These are phyloP conservation scores for Aspergillus hortae DNA, from an alignment of 2,329 filamentous ascomycete species.

Conservation along the genomic window DNA sequence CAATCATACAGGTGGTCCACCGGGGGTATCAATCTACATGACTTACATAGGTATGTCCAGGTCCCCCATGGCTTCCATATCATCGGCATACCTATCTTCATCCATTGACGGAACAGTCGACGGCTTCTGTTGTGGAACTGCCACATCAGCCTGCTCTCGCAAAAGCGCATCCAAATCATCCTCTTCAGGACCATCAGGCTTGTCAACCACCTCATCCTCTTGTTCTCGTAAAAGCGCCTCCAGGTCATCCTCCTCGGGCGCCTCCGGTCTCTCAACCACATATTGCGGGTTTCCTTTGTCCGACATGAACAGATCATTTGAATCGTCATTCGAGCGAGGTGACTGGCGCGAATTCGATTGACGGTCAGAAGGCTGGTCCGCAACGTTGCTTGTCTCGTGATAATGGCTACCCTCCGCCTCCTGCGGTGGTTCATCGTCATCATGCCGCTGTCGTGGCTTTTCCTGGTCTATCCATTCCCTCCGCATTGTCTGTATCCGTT, in stretches of 20 bases:
- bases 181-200: too few species aligned
- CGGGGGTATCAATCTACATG: neutral
- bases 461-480: constrained; percentile 80
- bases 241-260: constrained; percentile 45
- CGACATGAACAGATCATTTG: constrained; percentile 28
- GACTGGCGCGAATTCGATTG: neutral
- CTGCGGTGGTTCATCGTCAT: constrained; percentile 2
- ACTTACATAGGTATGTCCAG: constrained; percentile 18
- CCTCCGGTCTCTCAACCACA: constrained; percentile 9
- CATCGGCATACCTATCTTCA: neutral
- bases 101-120: constrained; percentile 41
- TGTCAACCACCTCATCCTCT: constrained; percentile 13
- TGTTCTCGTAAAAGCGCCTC: constrained; percentile 55
- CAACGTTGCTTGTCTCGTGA: neutral
- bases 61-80: constrained; percentile 46
- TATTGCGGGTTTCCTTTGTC: constrained; percentile 19
- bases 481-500: constrained; percentile 68
- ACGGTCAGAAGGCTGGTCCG: neutral
- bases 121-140: constrained; percentile 48
- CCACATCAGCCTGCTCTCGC: constrained; percentile 40
- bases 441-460: constrained; percentile 26
- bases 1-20: too few species aligned
- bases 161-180: constrained; percentile 33
- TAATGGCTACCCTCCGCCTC: neutral
- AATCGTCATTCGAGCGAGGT: neutral